Evolutionary conservation across 257 asterid genomes (phyloP), one percentile per base, ranked within the genome.

Genomic region (Nicotiana knightiana): DNA sequence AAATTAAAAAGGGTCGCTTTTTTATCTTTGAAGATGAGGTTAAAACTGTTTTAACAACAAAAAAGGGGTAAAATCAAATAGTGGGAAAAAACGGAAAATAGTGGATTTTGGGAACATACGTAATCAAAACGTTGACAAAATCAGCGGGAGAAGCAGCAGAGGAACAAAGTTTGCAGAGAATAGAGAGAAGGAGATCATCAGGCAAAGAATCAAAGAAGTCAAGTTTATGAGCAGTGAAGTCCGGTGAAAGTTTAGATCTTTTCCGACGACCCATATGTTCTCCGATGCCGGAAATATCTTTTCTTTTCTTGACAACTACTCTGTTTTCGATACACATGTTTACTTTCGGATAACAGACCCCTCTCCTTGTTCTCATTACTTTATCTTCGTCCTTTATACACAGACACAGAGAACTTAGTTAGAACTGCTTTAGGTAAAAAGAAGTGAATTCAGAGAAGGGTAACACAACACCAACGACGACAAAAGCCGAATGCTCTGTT

Each of bases 131-230:
- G 84, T 84, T 92, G 81, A 85, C 33, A 82, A 92, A 93, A 93
- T 95, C 95, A 11, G 95, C 88, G 0, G 98, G 93, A 77, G 84
- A 90, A 4, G 82, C 35, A 30, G 95, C 97, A 79, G 92, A 83
- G 21, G 92, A 83, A 84, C 87, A 85, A 83, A 95, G 92, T 65
- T 88, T 93, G 64, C 85, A 82, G 82, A 93, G 93, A 67, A 95
- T 88, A 54, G 71, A 87, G 0, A 93, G 73, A 4, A 95, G 86
- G 1, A 95, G 86, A 88, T 95, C 99, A 75, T 95, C 98, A 32
- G 98, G 99, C 79, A 95, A 88, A 4, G 87, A 86, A 75, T 95
- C 94, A 64, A 95, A 90, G 26, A 89, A 88, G 51, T 93, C 96
- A 17, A 67, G 39, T 3, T 63, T 83, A 68, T 43, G 35, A 3